phyloP scores from a whole-genome alignment of 1,139 yeast species.

The Blastobotrys arbuscula region DNA sequence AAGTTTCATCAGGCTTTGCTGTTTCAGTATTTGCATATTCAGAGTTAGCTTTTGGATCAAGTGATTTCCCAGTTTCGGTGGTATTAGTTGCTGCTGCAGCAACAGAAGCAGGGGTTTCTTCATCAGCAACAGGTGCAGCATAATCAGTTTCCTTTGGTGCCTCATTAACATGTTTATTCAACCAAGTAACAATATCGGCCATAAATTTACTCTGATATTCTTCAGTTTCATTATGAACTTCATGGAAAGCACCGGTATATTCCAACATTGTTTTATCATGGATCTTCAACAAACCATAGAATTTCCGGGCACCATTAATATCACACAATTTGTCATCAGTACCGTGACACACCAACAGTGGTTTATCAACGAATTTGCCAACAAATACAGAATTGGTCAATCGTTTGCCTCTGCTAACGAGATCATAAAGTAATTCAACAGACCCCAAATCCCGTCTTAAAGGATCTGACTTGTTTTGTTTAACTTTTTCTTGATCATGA shows the following conservation, averaged over 20 bases:
- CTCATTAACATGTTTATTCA: slow-evolving; percentile 25
- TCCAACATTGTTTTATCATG: slow-evolving; percentile 34
- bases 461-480: slow-evolving; percentile 26
- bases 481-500: slow-evolving; percentile 38
- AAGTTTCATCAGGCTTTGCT: no score
- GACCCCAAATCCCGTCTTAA: slow-evolving; percentile 41
- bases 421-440: slow-evolving; percentile 54
- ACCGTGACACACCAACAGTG: slow-evolving; percentile 54
- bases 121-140: slow-evolving; percentile 10
- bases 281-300: slow-evolving; percentile 37
- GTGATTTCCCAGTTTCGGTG: neutral
- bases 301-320: slow-evolving; percentile 47
- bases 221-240: slow-evolving; percentile 39
- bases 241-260: slow-evolving; percentile 36
- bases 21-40: no score
- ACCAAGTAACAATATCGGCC: slow-evolving; percentile 39
- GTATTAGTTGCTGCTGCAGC: slow-evolving; percentile 6
- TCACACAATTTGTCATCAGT: slow-evolving; percentile 50
- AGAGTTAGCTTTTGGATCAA: neutral
- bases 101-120: slow-evolving; percentile 9
- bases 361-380: slow-evolving; percentile 40
- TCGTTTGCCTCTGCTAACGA: slow-evolving; percentile 56
- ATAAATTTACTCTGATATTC: slow-evolving; percentile 37
- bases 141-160: slow-evolving; percentile 9
- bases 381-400: slow-evolving; percentile 43